Evolutionary conservation across 83 land plant species (phyloP), one percentile per base, ranked within the genome.

Genomic region (Picea abies): DNA sequence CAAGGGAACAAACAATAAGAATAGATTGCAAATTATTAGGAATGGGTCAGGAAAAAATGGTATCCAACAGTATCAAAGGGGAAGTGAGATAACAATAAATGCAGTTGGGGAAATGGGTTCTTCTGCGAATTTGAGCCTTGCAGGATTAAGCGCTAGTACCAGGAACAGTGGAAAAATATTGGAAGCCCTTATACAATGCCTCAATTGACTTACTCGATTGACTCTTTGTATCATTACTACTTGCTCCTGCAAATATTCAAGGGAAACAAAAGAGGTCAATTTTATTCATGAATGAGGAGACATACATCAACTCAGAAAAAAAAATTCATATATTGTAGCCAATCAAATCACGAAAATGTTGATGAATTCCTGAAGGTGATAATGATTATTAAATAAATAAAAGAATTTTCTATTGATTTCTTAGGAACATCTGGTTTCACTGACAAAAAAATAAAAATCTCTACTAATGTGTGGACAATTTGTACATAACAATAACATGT

Each of bases 151-250:
- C 32, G 32, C 32, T 29, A 29, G 32, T 29, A 29, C 32, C 32
- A 6, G 80, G 64, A 60, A 60, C 26, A 60, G 41, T 78, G 3
- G 41, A n/a, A 8, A 78, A 26, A 78, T 20, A 19, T 16, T 60
- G 64, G 19, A 60, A 58, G 9, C 22, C 41, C 80, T 32, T 60
- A 37, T 1, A 22, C 7, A 32, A 56, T 58, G 61, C 60, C 29
- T 77, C 61, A 1, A 20, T 32, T 78, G 80, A 78, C 60, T 78
- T 78, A n/a, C 37, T 78, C 15, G 80, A 78, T 60, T 78, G 80
- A 32, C 80, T 60, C 22, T 78, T 78, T 16, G 80, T 58, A 35
- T 78, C 80, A 29, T 60, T 58, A 32, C 64, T 60, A 9, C 22
- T 78, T 78, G 80, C 15, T 60, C 63, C 80, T 78, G 80, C 14